Evolutionary conservation across 1,284 basidiomycete species (phyloP).

Genomic region (Phenoliferia sp.): DNA sequence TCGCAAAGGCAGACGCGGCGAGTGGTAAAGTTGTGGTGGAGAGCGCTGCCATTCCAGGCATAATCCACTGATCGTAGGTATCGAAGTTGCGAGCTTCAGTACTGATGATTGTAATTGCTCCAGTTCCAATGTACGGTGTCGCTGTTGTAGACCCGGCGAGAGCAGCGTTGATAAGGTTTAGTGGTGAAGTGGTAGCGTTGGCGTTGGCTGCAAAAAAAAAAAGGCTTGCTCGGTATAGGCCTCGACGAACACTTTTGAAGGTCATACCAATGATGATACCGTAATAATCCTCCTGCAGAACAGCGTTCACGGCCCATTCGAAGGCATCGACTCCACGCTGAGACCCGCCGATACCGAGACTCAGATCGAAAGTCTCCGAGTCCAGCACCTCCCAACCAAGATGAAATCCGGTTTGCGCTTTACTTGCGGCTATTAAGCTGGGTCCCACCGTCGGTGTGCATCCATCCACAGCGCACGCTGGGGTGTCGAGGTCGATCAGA

Average conservation of each 20-base stretch:
- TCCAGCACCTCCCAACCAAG: constrained; percentile 12
- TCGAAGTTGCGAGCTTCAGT: constrained; percentile 41
- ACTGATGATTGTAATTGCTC: constrained; percentile 37
- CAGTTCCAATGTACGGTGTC: constrained; percentile 7
- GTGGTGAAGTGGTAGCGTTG: constrained; percentile 38
- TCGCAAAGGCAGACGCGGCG: constrained; percentile 28
- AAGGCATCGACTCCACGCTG: constrained; percentile 13
- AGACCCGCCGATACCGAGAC: not conserved
- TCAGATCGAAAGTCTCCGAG: constrained; percentile 13
- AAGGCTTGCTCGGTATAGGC: not conserved
- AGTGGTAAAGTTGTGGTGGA: constrained; percentile 18
- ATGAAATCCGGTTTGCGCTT: not conserved
- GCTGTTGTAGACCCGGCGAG: constrained; percentile 7
- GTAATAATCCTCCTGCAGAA: constrained; percentile 39
- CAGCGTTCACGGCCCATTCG: constrained; percentile 35
- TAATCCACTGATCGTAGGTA: constrained; percentile 39
- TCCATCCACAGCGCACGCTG: constrained; percentile 31
- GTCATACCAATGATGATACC: constrained; percentile 34
- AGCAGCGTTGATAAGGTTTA: constrained; percentile 32
- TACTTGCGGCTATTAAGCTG: not conserved
- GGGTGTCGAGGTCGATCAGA: constrained; percentile 40
- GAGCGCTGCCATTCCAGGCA: constrained; percentile 29
- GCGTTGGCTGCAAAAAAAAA: constrained; percentile 19
- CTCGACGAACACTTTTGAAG: not conserved
- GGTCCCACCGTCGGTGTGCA: constrained; percentile 39